Percentiles rank a stretch among this genome's conserved stretches.
phyloP scores from a whole-genome alignment of 1,284 basidiomycete genomes.

The Phaffia rhodozyma region DNA sequence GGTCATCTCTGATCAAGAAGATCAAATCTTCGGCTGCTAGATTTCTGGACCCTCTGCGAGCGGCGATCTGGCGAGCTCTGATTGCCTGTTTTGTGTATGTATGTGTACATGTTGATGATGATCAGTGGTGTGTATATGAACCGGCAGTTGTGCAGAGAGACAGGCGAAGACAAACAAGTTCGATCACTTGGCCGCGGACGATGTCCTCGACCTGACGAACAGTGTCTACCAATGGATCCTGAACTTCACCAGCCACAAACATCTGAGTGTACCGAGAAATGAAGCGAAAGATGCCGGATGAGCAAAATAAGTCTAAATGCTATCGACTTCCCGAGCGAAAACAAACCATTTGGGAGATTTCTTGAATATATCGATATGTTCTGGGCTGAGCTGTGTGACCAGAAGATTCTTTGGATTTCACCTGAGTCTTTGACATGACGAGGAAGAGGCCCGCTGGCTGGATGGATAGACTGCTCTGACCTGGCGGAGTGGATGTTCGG shows the following conservation, averaged over 20 bases:
- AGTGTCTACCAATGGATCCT: conserved; percentile 75
- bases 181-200: conserved; percentile 82
- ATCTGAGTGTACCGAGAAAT: conserved; percentile 44
- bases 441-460: too few species aligned
- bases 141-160: neutral
- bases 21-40: conserved; percentile 89
- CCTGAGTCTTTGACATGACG: too few species aligned
- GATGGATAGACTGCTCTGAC: too few species aligned
- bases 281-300: too few species aligned
- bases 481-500: too few species aligned
- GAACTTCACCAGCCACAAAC: conserved; percentile 93
- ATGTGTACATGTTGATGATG: neutral
- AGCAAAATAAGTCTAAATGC: too few species aligned
- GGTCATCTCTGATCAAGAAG: conserved; percentile 88
- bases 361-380: too few species aligned
- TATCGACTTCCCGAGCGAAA: too few species aligned
- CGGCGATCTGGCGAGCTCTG: conserved; percentile 74
- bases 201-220: conserved; percentile 91
- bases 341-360: too few species aligned
- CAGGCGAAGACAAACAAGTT: conserved; percentile 51
- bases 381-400: too few species aligned
- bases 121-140: neutral
- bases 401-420: too few species aligned
- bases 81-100: conserved; percentile 53
- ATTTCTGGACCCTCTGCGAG: conserved; percentile 67